These are phyloP conservation scores for Malassezia arunalokei DNA, from an alignment of 1,284 basidiomycete genomes.

Conservation along the genomic window DNA sequence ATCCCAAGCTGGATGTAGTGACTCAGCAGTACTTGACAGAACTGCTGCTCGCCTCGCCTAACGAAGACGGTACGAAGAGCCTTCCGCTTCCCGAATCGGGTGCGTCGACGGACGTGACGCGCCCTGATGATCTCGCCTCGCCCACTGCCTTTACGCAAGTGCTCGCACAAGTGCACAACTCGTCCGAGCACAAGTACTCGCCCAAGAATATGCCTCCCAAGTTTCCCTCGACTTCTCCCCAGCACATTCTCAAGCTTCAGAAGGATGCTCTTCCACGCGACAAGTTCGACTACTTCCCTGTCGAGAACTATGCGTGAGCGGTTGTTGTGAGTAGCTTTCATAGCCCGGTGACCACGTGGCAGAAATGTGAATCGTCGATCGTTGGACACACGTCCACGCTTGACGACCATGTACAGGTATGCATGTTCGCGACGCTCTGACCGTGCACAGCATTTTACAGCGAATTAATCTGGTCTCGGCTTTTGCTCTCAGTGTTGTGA, in stretches of 20 bases:
- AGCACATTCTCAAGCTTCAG: conserved; percentile 39
- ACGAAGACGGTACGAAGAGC: conserved; percentile 47
- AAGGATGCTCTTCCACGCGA: conserved; percentile 42
- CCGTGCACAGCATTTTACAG: conserved; percentile 51
- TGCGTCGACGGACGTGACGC: conserved; percentile 30
- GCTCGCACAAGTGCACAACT: conserved; percentile 35
- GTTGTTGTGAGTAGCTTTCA: not conserved
- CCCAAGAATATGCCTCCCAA: conserved; percentile 34
- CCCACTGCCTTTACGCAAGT: conserved; percentile 45
- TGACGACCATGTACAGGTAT: conserved; percentile 13
- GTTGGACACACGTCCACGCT: not conserved
- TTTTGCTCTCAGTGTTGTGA: conserved; percentile 52
- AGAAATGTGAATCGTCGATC: not conserved
- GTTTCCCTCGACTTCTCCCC: conserved; percentile 39
- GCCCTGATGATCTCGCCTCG: conserved; percentile 33
- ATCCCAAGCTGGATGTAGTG: conserved; percentile 59
- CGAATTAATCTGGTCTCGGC: conserved; percentile 62
- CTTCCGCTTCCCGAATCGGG: conserved; percentile 19
- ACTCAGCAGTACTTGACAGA: conserved; percentile 51
- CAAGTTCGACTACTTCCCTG: conserved; percentile 39
- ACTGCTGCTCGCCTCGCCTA: conserved; percentile 68
- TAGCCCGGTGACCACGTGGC: not conserved
- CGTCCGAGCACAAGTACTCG: conserved; percentile 26
- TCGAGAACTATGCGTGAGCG: conserved; percentile 23
- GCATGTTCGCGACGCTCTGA: not conserved